Conservation (phyloP, 1,284 basidiomycete genomes). For the Leccinum fuscescens region DNA sequence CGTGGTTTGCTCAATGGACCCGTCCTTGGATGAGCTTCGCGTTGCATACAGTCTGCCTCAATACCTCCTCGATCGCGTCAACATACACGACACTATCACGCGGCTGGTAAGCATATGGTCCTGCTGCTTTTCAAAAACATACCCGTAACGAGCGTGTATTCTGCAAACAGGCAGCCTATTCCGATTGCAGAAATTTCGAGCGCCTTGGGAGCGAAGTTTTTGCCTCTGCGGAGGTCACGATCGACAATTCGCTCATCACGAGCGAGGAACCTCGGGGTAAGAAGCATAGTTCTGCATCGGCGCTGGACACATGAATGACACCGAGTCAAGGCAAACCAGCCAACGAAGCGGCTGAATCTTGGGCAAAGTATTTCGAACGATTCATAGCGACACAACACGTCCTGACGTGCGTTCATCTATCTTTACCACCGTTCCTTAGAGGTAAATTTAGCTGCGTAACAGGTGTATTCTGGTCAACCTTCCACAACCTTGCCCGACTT, state of each 20-base stretch:
- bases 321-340: conserved; percentile 13
- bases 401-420: conserved; percentile 20
- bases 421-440: background rate
- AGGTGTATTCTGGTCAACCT: conserved; percentile 30
- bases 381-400: conserved; percentile 26
- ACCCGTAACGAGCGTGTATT: background rate
- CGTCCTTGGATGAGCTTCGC: conserved; percentile 7
- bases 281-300: background rate
- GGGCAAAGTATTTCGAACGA: conserved; percentile 20
- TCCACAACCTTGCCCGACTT: conserved; percentile 23
- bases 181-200: conserved; percentile 29
- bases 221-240: conserved; percentile 20
- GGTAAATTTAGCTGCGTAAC: background rate
- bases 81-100: conserved; percentile 29
- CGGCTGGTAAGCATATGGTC: conserved; percentile 20
- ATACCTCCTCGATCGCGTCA: conserved; percentile 27
- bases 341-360: conserved; percentile 22
- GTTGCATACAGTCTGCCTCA: conserved; percentile 20
- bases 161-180: conserved; percentile 19
- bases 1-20: conserved; percentile 7
- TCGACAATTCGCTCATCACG: conserved; percentile 25
- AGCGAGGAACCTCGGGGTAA: conserved; percentile 23
- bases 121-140: background rate
- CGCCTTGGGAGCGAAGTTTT: conserved; percentile 28
- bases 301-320: conserved; percentile 4